Evolutionary conservation across 1,139 yeast genomes (phyloP).

Genomic region (Saccharomyces pastorianus): DNA sequence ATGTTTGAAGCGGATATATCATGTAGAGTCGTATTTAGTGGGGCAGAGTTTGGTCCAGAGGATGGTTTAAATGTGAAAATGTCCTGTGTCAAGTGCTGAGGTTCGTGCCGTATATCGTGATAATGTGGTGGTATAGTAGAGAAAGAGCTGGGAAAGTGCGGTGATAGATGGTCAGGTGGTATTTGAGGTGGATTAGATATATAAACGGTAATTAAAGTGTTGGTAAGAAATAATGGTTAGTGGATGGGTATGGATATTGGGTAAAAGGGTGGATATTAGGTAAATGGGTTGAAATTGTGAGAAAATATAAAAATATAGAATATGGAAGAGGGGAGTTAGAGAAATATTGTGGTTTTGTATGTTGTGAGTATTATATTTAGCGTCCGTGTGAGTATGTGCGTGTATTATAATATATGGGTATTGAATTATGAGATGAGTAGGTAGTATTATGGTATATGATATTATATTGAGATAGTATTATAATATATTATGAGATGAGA

Average conservation of each 20-base stretch:
- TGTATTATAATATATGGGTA: too few species aligned
- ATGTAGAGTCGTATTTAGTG: neutral
- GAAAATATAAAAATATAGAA: neutral
- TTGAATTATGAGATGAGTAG: neutral
- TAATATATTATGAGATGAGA: neutral
- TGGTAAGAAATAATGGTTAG: neutral
- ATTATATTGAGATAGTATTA: neutral
- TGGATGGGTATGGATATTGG: neutral
- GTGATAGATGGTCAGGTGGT: neutral
- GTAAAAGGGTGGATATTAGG: neutral
- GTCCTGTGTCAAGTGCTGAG: neutral
- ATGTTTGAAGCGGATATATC: neutral
- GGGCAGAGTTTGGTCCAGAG: neutral
- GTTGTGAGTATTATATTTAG: neutral
- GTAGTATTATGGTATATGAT: neutral
- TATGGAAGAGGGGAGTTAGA: neutral
- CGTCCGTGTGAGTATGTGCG: neutral
- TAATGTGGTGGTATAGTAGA: neutral
- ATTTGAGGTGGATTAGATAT: neutral
- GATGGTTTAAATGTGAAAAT: neutral
- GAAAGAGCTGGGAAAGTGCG: neutral
- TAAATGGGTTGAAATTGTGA: neutral
- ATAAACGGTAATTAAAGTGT: neutral
- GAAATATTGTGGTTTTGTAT: neutral
- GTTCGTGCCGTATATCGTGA: neutral